phyloP scores from a whole-genome alignment of 148 eudicot species.

The Cornus controversa region DNA sequence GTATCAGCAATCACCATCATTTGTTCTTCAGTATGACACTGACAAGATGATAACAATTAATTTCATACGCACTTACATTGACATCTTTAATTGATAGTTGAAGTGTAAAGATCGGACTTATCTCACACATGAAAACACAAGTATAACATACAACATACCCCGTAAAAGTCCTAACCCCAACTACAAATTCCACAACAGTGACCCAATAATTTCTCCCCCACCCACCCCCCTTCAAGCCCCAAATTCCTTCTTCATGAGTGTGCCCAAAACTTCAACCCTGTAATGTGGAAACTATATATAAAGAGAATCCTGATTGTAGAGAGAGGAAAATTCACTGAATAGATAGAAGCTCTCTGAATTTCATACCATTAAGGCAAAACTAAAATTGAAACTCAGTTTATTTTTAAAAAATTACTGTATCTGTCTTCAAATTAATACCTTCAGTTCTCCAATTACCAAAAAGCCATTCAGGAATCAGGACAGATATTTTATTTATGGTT shows the following conservation, averaged over 20 bases:
- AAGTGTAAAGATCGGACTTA: too few relatives aligned
- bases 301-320: too few relatives aligned
- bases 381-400: background rate
- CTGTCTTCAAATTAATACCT: too few relatives aligned
- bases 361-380: too few relatives aligned
- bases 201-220: too few relatives aligned
- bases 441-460: slow-evolving; percentile 1
- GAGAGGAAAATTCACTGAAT: too few relatives aligned
- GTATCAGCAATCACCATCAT: background rate
- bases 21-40: background rate
- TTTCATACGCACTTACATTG: background rate
- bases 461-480: too few relatives aligned
- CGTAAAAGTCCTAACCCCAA: too few relatives aligned
- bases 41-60: too few relatives aligned
- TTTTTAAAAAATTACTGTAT: background rate
- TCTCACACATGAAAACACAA: too few relatives aligned
- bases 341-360: background rate
- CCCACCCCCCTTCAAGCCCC: background rate
- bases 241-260: background rate
- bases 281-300: background rate
- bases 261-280: background rate
- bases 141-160: too few relatives aligned
- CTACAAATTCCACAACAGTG: too few relatives aligned
- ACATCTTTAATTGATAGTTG: background rate
- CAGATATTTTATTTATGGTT: background rate